Evolutionary conservation across 129 eudicot genomes (phyloP), one percentile per base, ranked within the genome.

Genomic region (Flaveria ramosissima): DNA sequence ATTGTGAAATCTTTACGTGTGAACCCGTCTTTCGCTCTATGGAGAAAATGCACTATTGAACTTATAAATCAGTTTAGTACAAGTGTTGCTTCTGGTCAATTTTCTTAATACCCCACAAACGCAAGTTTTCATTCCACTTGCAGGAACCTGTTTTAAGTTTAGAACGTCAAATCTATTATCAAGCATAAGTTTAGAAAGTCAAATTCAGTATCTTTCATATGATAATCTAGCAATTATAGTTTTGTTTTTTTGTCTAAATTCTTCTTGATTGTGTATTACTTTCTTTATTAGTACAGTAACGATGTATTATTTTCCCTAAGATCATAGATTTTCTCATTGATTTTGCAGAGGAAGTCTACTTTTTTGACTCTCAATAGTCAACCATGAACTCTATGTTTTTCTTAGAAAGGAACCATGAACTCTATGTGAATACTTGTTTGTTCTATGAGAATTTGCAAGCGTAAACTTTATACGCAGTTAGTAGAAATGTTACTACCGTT

Each of bases 341-440:
- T 21, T 16, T 46, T 47, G 66, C 45, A 72, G 51, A 53, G 15
- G 17, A 24, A 24, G 8, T 8, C 32, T 11, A 19, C 20, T 9
- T 24, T 8, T 77, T 52, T 77, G 69, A 77, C 75, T 43, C 46
- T 19, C 43, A 41, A 68, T 16, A 53, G 75, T 77, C 48, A 77
- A 77, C 62, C 12, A 61, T 68, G 56, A 43, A 42, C 36, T 61
- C 16, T 60, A 12, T 30, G 7, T 60, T 27, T 27, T 27, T 27
- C 32, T 27, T 27, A 27, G 32, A 2, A 4, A 27, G 32, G 4
- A 77, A 77, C 62, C 12, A 61, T 68, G 56, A 43, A 42, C 36
- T 61, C 16, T 60, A 12, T 30, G 7, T 60, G 66, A 60, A 60
- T 26, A 60, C 66, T 60, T 59, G 7, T 59, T 2, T 21, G 2